A percentile compares a stretch with the other conserved stretches of the same genome.
Conservation (phyloP, 2,329 filamentous ascomycete genomes). For the Leptoxyphium fumago region DNA sequence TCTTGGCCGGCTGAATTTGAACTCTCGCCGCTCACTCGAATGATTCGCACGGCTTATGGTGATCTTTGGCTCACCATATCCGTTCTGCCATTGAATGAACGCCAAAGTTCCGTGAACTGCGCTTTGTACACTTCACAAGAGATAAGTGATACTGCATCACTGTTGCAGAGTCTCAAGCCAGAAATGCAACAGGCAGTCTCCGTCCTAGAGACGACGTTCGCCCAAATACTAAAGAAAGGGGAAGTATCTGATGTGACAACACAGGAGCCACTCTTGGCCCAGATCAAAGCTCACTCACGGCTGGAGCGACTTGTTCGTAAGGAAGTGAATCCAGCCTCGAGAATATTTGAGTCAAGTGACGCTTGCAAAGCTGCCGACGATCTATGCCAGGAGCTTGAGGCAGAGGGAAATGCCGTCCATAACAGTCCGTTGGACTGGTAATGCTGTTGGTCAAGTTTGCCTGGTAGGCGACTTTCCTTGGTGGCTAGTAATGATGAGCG, state of each 20-base stretch:
- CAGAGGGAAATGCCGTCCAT: background rate
- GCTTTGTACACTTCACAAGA: background rate
- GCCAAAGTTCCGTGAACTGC: background rate
- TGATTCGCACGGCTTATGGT: background rate
- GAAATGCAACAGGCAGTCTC: background rate
- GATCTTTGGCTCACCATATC: background rate
- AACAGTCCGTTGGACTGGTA: too few relatives aligned
- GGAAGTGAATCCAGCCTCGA: conserved; percentile 2
- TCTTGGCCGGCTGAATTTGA: background rate
- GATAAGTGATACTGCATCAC: background rate
- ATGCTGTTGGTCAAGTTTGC: too few relatives aligned
- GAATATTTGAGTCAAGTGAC: conserved; percentile 3
- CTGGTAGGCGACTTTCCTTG: too few relatives aligned
- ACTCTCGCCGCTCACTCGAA: background rate
- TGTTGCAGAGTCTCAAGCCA: background rate
- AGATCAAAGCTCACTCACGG: background rate
- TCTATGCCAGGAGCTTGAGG: conserved; percentile 5
- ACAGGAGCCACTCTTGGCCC: background rate
- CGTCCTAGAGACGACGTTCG: background rate
- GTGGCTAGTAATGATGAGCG: too few relatives aligned
- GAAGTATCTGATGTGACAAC: background rate
- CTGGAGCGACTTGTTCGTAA: background rate
- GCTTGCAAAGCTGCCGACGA: conserved; percentile 6
- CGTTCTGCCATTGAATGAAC: background rate
- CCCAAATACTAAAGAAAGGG: background rate